Conservation (phyloP, 345 rosid species). For the Chamaenerion angustifolium region DNA sequence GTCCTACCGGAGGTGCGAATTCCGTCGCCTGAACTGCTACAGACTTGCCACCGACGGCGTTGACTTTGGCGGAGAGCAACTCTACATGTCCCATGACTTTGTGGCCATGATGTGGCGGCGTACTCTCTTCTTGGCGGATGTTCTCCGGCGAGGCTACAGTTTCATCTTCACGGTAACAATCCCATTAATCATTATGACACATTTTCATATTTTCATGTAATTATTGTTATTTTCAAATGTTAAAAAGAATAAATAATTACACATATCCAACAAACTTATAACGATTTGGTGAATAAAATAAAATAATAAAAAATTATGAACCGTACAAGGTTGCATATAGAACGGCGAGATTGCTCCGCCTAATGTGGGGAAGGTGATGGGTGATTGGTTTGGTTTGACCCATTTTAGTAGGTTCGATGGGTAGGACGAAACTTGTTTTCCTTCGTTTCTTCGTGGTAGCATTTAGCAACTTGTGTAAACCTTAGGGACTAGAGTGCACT, state of each 20-base stretch:
- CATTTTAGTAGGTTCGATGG: too few relatives aligned
- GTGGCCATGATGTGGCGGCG: slow-evolving; percentile 86
- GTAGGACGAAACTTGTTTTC: too few relatives aligned
- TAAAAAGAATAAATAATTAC: too few relatives aligned
- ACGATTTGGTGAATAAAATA: neutral
- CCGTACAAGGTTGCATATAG: neutral
- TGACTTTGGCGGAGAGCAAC: slow-evolving; percentile 35
- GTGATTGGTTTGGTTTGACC: neutral
- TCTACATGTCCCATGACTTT: slow-evolving; percentile 61
- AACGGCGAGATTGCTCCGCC: slow-evolving; percentile 5
- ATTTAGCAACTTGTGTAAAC: too few relatives aligned
- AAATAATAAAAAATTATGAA: neutral
- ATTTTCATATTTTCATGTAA: too few relatives aligned
- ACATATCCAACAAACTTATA: too few relatives aligned
- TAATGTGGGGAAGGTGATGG: neutral
- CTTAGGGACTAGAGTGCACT: too few relatives aligned
- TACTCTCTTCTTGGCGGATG: slow-evolving; percentile 40
- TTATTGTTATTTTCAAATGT: too few relatives aligned
- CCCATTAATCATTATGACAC: too few relatives aligned
- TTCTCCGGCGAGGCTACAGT: slow-evolving; percentile 55
- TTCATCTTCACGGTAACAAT: slow-evolving; percentile 54
- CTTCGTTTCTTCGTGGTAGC: too few relatives aligned
- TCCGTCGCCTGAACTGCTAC: slow-evolving; percentile 63
- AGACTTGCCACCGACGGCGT: slow-evolving; percentile 41
- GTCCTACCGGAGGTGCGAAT: slow-evolving; percentile 50